phyloP scores from a whole-genome alignment of 1,284 basidiomycete genomes.

The Austroboletus rostrupii region DNA sequence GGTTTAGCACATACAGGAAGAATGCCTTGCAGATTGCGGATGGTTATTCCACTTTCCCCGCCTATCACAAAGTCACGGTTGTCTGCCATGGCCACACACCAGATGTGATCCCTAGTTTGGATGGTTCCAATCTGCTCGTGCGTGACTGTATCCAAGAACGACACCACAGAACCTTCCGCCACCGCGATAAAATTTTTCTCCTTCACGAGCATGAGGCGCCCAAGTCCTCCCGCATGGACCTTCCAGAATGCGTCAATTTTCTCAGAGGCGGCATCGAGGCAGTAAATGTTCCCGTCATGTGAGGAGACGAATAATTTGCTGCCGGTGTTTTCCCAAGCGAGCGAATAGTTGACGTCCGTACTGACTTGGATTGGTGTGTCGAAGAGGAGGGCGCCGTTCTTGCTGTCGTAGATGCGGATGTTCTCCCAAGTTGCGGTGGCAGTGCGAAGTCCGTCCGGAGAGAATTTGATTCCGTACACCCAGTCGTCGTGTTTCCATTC shows the following conservation, averaged over 20 bases:
- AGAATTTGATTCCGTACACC: background rate
- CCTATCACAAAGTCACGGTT: conserved; percentile 1
- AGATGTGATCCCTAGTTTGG: background rate
- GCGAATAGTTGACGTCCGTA: no score
- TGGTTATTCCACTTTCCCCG: conserved; percentile 1
- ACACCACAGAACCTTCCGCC: background rate
- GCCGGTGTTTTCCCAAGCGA: background rate
- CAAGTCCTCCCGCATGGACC: background rate
- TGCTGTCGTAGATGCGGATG: background rate
- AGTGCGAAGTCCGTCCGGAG: background rate
- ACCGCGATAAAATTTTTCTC: background rate
- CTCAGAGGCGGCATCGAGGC: background rate
- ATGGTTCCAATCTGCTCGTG: background rate
- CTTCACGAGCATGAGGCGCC: background rate
- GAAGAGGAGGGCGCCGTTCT: background rate
- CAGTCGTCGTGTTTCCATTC: background rate
- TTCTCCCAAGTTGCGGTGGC: background rate
- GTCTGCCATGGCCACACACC: background rate
- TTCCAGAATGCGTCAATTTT: background rate
- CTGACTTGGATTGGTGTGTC: background rate
- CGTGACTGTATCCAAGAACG: background rate
- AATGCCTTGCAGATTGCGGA: conserved; percentile 1
- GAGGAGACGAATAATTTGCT: background rate
- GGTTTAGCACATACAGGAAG: background rate
- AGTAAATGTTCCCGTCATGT: background rate